These are phyloP conservation scores for Tieghemiomyces parasiticus DNA, from an alignment of 192 early-diverging fungal genomes.

Conservation along the genomic window DNA sequence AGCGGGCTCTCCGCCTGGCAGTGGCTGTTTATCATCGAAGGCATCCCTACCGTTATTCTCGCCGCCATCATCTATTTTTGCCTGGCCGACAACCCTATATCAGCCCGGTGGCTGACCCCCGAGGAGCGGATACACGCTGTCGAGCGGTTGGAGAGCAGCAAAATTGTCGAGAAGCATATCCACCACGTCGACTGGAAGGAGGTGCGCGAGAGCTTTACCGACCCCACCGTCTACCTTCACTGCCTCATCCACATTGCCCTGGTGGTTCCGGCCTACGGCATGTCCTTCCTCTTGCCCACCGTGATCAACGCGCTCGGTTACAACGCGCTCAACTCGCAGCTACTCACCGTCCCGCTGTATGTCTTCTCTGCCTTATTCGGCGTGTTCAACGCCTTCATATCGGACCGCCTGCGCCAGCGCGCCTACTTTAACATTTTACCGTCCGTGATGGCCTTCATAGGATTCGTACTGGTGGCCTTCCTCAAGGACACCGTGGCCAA, in stretches of 20 bases:
- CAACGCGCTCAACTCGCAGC: constrained; percentile 26
- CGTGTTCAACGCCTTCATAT: constrained; percentile 22
- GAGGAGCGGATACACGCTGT: background rate
- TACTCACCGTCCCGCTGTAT: constrained; percentile 36
- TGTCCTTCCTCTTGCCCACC: constrained; percentile 51
- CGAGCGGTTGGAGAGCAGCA: background rate
- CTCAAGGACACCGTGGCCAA: background rate
- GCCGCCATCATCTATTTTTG: constrained; percentile 33
- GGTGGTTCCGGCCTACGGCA: constrained; percentile 44
- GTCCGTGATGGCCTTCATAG: background rate
- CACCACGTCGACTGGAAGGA: background rate
- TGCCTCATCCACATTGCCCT: constrained; percentile 45
- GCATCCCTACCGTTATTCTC: constrained; percentile 41
- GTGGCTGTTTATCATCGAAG: constrained; percentile 58
- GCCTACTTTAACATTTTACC: constrained; percentile 17
- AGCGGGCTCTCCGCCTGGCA: constrained; percentile 45
- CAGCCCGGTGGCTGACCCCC: background rate
- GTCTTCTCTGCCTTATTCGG: constrained; percentile 25
- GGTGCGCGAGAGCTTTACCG: constrained; percentile 21
- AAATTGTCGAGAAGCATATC: background rate
- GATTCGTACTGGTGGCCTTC: background rate
- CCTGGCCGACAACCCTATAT: constrained; percentile 26
- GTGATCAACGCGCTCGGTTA: constrained; percentile 55
- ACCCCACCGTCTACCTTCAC: constrained; percentile 34
- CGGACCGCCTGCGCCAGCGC: constrained; percentile 28